These are phyloP conservation scores for Myxozyma lipomycoides DNA, from an alignment of 805 yeast genomes.

Conservation along the genomic window DNA sequence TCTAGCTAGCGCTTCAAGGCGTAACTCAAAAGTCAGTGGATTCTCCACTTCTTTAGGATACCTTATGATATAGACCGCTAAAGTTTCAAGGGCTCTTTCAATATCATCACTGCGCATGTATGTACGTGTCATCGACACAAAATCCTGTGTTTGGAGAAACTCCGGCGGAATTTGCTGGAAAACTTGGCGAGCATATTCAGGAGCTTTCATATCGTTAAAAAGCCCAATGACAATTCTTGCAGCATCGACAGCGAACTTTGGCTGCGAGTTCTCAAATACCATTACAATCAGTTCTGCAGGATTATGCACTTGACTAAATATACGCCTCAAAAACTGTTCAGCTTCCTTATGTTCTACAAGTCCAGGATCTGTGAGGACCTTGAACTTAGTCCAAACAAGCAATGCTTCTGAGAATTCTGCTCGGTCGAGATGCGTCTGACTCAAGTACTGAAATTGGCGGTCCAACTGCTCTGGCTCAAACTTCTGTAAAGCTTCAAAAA, in stretches of 20 bases:
- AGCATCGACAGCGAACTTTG: not conserved
- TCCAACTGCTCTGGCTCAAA: not conserved
- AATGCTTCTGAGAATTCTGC: constrained; percentile 9
- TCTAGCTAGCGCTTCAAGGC: constrained; percentile 14
- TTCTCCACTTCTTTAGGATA: not conserved
- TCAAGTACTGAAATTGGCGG: not conserved
- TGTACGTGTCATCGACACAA: constrained; percentile 4
- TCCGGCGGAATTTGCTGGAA: not conserved
- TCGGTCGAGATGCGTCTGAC: not conserved
- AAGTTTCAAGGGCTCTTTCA: constrained; percentile 7
- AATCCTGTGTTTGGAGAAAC: not conserved
- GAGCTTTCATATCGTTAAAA: not conserved
- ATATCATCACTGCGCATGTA: not conserved
- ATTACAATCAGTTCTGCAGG: not conserved
- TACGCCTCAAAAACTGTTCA: not conserved
- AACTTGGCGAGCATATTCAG: not conserved
- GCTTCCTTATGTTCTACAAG: constrained; percentile 1
- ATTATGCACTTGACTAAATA: not conserved
- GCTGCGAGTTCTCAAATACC: constrained; percentile 1
- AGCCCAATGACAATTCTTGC: not conserved
- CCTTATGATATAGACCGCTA: constrained; percentile 4
- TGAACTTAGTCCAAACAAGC: constrained; percentile 7
- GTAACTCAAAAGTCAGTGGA: constrained; percentile 6
- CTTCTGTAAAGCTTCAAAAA: not conserved
- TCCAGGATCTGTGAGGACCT: constrained; percentile 7